Evolutionary conservation across 148 eudicot species (phyloP), one percentile per base, ranked within the genome.

Genomic region (Cornus controversa): DNA sequence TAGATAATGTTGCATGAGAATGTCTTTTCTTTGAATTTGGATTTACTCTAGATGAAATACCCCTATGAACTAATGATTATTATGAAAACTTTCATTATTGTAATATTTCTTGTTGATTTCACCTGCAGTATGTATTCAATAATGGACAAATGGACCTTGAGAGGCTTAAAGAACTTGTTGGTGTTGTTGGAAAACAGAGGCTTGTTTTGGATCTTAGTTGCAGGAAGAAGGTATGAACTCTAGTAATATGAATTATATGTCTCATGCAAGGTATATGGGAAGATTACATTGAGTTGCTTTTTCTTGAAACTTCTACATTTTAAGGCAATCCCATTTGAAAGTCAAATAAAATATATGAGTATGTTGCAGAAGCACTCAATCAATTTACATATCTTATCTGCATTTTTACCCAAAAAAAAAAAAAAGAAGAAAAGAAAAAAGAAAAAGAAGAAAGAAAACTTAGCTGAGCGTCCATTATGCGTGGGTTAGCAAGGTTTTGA

Each of bases 161-260:
- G 72, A 91, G 98, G 90, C 97, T 96, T 42, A 86, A 93, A 83
- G 92, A 89, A 83, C 94, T 96, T 76, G 89, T 89, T 40, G 73
- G 73, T 71, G 75, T 81, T 79, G 92, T 96, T 77, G 99, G 98
- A 45, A 93, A 84, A 84, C 75, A 84, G 72, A 88, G 97, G 81
- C 92, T 96, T 67, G 93, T 96, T 27, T 84, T 96, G 88, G 98
- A 96, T 86, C 90, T 96, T 80, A 93, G 99, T 78, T 96, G 99
- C 89, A 90, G 99, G 70, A 96, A 93, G 85, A 96, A 96, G 97
- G 98, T 92, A 83, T 20, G 26, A 20, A 74, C 9, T 20, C 64
- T n/a, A 60, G 64, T 1, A 45, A n/a, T 25, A 75, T 34, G n/a
- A 40, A 63, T 23, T 27, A 31, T 50, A 65, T 70, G 29, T 63